Conservation (phyloP, 2,329 filamentous ascomycete genomes). For the Aureobasidium pullulans region DNA sequence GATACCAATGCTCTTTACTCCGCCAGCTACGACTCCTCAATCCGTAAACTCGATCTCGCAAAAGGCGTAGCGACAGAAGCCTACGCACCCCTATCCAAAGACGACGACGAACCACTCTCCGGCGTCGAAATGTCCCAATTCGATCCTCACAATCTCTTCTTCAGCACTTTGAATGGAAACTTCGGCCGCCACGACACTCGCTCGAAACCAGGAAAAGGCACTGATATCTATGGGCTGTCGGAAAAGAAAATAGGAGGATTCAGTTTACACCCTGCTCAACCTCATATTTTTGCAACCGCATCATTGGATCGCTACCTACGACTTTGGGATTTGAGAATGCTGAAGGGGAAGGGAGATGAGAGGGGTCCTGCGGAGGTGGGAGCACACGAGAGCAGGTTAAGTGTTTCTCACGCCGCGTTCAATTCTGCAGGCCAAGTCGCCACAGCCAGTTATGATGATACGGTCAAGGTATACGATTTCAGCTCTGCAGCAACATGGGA, state of each 20-base stretch:
- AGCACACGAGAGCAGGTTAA: constrained; percentile 73
- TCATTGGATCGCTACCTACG: constrained; percentile 84
- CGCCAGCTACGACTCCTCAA: constrained; percentile 86
- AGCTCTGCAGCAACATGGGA: constrained; percentile 33
- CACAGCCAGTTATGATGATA: constrained; percentile 91
- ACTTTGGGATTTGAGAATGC: constrained; percentile 85
- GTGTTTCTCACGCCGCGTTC: constrained; percentile 89
- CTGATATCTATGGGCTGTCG: constrained; percentile 64
- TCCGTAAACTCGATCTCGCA: constrained; percentile 76
- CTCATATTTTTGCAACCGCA: constrained; percentile 80
- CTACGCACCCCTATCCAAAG: constrained; percentile 64
- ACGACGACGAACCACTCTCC: constrained; percentile 72
- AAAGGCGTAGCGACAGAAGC: constrained; percentile 74
- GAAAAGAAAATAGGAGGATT: constrained; percentile 97
- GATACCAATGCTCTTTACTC: constrained; percentile 73
- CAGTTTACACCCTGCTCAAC: constrained; percentile 68
- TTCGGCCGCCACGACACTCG: constrained; percentile 79
- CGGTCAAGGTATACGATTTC: constrained; percentile 85
- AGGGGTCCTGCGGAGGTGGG: constrained; percentile 64
- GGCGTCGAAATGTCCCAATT: constrained; percentile 69
- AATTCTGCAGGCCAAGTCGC: constrained; percentile 77
- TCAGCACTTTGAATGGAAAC: constrained; percentile 75
- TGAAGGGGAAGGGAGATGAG: constrained; percentile 53
- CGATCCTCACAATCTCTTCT: constrained; percentile 69
- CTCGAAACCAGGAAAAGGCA: constrained; percentile 41